phyloP scores from a whole-genome alignment of 768 basidiomycete genomes.

The Russula compacta region DNA sequence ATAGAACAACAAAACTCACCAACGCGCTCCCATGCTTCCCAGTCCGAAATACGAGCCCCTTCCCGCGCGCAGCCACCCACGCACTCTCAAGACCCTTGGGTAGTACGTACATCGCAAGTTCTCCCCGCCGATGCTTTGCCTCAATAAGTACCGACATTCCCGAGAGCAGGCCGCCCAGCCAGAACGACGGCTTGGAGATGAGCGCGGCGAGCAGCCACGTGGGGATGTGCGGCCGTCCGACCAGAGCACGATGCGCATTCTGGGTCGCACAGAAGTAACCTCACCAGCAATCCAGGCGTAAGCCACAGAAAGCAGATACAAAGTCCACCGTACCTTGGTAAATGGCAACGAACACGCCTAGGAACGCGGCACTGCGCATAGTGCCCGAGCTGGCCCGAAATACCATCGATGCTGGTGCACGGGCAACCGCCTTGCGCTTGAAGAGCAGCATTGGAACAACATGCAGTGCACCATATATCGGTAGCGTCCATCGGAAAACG shows the following conservation, averaged over 20 bases:
- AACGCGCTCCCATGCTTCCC: conserved; percentile 61
- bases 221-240: conserved; percentile 26
- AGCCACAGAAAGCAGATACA: neutral
- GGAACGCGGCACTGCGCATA: conserved; percentile 74
- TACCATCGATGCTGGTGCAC: conserved; percentile 59
- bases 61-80: conserved; percentile 74
- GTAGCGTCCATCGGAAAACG: conserved; percentile 79
- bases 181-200: conserved; percentile 62
- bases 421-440: conserved; percentile 55
- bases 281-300: neutral
- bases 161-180: conserved; percentile 60
- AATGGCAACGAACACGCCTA: conserved; percentile 72
- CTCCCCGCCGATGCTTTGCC: conserved; percentile 77
- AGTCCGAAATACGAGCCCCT: conserved; percentile 64
- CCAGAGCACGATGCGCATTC: conserved; percentile 41
- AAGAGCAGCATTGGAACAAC: conserved; percentile 82
- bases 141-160: conserved; percentile 81
- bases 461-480: conserved; percentile 83
- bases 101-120: conserved; percentile 86
- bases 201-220: conserved; percentile 45
- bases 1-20: conserved; percentile 26
- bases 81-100: conserved; percentile 86
- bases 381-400: conserved; percentile 62
- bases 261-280: conserved; percentile 50
- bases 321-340: conserved; percentile 46